Conservation (phyloP, 352 stramenopile genomes). For the Phytophthora citrophthora region DNA sequence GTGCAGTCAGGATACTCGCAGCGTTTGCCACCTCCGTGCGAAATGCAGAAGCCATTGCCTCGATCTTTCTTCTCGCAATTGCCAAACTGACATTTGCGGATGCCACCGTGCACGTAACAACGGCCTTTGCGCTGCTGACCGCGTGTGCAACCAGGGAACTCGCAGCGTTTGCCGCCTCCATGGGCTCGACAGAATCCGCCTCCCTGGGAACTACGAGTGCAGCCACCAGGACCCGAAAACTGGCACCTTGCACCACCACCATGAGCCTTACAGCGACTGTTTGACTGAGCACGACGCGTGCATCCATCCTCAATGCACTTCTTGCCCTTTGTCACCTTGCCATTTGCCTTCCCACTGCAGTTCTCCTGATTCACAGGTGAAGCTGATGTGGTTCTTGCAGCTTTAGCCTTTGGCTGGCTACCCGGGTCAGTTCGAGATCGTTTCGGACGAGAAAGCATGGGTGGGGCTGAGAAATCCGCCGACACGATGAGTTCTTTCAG, state of each 20-base stretch:
- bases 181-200: conserved; percentile 82
- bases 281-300: conserved; percentile 76
- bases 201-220: conserved; percentile 74
- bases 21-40: conserved; percentile 72
- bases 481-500: conserved; percentile 51
- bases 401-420: conserved; percentile 16
- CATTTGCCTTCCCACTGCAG: conserved; percentile 22
- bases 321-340: conserved; percentile 64
- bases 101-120: conserved; percentile 86
- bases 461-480: conserved; percentile 21
- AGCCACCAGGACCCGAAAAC: conserved; percentile 63
- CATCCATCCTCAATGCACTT: conserved; percentile 73
- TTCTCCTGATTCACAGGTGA: conserved; percentile 27
- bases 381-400: conserved; percentile 12
- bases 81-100: conserved; percentile 78
- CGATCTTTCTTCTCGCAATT: conserved; percentile 88
- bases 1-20: conserved; percentile 57
- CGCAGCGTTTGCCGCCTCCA: conserved; percentile 83
- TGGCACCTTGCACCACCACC: conserved; percentile 78
- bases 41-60: conserved; percentile 82
- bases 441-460: conserved; percentile 19
- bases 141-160: conserved; percentile 71
- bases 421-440: conserved; percentile 9
- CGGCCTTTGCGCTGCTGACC: conserved; percentile 84
- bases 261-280: conserved; percentile 84